phyloP scores from a whole-genome alignment of 768 basidiomycete species.

The Mrakia hoshinonis region DNA sequence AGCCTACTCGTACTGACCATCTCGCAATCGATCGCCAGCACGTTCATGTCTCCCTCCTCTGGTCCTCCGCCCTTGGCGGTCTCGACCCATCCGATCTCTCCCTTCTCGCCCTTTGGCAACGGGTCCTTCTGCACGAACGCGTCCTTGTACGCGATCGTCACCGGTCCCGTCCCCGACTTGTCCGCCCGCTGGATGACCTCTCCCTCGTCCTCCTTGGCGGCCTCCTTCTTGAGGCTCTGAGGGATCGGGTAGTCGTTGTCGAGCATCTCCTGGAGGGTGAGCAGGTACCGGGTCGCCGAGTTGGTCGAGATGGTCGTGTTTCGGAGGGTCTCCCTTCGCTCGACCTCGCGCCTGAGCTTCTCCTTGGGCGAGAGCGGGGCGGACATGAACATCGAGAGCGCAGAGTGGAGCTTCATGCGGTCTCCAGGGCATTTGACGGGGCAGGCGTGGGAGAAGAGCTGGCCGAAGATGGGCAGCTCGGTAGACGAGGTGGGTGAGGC shows the following conservation, averaged over 20 bases:
- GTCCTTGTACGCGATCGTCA: conserved; percentile 26
- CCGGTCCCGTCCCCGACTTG: conserved; percentile 14
- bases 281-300: conserved; percentile 52
- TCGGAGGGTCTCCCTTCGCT: conserved; percentile 39
- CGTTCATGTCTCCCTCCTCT: conserved; percentile 34
- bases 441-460: conserved; percentile 76
- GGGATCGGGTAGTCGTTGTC: conserved; percentile 86
- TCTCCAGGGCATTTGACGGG: conserved; percentile 92
- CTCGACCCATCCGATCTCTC: conserved; percentile 64
- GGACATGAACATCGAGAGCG: conserved; percentile 72
- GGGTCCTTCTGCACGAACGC: conserved; percentile 17
- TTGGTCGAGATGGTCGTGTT: conserved; percentile 12
- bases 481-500: conserved; percentile 37
- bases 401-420: conserved; percentile 69
- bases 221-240: conserved; percentile 50
- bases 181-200: conserved; percentile 29
- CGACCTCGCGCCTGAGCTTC: conserved; percentile 54
- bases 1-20: conserved; percentile 57
- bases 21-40: conserved; percentile 90
- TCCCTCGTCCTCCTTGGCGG: conserved; percentile 28
- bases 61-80: conserved; percentile 50
- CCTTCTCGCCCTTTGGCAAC: conserved; percentile 15
- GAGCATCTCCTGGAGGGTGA: conserved; percentile 76
- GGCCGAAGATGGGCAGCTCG: conserved; percentile 56
- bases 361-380: conserved; percentile 70